Evolutionary conservation across 1,284 basidiomycete genomes (phyloP), one percentile per base, ranked within the genome.

Genomic region (Paramarasmius palmivorus): DNA sequence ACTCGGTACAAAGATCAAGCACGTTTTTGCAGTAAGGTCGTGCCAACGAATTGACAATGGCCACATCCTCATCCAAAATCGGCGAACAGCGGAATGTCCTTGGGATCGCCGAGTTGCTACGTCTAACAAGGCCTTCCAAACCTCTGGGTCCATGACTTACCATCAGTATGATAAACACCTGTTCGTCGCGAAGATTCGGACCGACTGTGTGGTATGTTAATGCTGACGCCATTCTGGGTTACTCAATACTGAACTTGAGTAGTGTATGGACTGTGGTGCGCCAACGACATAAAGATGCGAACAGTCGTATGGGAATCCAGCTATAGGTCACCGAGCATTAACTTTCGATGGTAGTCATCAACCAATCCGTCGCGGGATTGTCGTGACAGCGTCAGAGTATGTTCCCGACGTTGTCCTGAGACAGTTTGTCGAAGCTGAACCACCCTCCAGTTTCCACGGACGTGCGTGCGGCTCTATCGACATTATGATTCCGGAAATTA

Each of bases 261-360:
- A 95, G 93, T 60, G 88, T 99, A 14, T 98, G 92, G 85, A 95
- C 99, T 65, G 98, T 96, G 96, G 85, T n/a, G n/a, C n/a, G 90
- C 53, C 82, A 83, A 53, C 83, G 86, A n/a, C 49, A 86, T 83
- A 61, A 83, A 88, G 46, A 67, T 98, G 53, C 88, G 87, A 58
- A 78, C 86, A 46, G 99, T 98, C 72, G 64, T 98, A 98, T 61
- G 93, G 93, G 41, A 95, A 96, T 67, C 83, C 90, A n/a, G n/a
- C n/a, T n/a, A n/a, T 1, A 75, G 75, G 50, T 89, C 89, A 38
- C 92, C 88, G 8, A 87, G 83, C 56, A 93, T 98, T 58, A 97
- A n/a, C n/a, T 96, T 0, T 88, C 91, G 1, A 73, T 98, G n/a
- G 82, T 93, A 52, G 89, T 98, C 65, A 93, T 99, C 70, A 98